Base-by-base conservation (phyloP, 805 yeast species). In the Candida insectalens region DNA sequence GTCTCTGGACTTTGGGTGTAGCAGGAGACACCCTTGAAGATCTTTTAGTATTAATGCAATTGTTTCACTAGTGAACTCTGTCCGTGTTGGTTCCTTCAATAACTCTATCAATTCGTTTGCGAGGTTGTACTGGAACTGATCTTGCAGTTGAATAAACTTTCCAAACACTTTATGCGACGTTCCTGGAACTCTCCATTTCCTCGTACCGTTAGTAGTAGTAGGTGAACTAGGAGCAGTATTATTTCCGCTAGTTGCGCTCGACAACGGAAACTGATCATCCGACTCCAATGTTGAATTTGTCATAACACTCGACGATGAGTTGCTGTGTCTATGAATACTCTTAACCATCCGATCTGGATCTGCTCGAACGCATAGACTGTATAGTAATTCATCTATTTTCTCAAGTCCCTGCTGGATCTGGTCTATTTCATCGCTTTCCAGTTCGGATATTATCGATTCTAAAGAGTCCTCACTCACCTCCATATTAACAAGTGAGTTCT, bases 11-110 rank as follows among this genome's bases (percentile, higher is more conserved):
- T 55, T 55, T 3, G 77, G 68, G 47, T 80, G 88, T 6, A 79
- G 33, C 27, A 80, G 55, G 15, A 80, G 58, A 8, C 74, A 54
- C 0, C 87, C 88, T 44, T 76, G 81, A 4, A 77, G 50, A 2
- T 70, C 55, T 27, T 65, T 62, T 9, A 62, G 51, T 1, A 46
- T 34, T 14, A 56, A 36, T 17, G 18, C 25, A 14, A 14, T 19
- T 12, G 7, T 5, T 9, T 12, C 12, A 8, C 7, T 18, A 6
- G 8, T 18, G 10, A 7, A n/a, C 12, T 23, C 7, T 10, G 9
- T 13, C 15, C 16, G 14, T n/a, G n/a, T n/a, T n/a, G n/a, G n/a
- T n/a, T 17, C 13, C 16, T 12, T 19, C 9, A 25, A 21, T 8
- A 32, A 14, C 12, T 4, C 19, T 15, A 27, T 9, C 14, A 34